phyloP scores from a whole-genome alignment of 345 rosid species.

The Citropsis articulata region DNA sequence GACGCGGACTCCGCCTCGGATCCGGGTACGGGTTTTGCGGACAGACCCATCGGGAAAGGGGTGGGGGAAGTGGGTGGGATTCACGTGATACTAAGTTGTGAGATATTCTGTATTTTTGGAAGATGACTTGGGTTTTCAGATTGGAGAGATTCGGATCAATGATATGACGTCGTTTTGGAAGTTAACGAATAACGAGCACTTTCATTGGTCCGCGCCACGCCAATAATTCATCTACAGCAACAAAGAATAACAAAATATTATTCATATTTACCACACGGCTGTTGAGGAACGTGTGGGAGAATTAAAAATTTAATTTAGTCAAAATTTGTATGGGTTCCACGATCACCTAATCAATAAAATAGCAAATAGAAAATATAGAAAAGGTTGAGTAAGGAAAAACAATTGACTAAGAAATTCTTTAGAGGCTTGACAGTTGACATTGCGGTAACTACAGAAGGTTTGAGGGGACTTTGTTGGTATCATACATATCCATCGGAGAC shows the following conservation, averaged over 20 bases:
- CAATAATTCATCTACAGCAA: not conserved
- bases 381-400: too few relatives aligned
- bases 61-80: not conserved
- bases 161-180: not conserved
- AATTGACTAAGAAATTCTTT: too few relatives aligned
- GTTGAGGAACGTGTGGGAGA: not conserved
- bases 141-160: not conserved
- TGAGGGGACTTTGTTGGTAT: too few relatives aligned
- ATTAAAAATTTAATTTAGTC: not conserved
- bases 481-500: too few relatives aligned
- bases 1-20: conserved; percentile 20
- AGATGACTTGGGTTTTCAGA: not conserved
- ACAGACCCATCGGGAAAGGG: conserved; percentile 36
- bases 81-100: not conserved
- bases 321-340: not conserved
- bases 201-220: not conserved
- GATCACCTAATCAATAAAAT: not conserved
- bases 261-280: not conserved
- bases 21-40: conserved; percentile 18
- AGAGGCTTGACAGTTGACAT: too few relatives aligned
- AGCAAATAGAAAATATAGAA: too few relatives aligned
- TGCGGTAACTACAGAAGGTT: too few relatives aligned
- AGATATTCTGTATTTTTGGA: not conserved
- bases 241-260: too few relatives aligned
- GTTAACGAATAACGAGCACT: too few relatives aligned